Evolutionary conservation across 495 filamentous ascomycete species (phyloP).

Genomic region (Lasiosphaeria hispida): DNA sequence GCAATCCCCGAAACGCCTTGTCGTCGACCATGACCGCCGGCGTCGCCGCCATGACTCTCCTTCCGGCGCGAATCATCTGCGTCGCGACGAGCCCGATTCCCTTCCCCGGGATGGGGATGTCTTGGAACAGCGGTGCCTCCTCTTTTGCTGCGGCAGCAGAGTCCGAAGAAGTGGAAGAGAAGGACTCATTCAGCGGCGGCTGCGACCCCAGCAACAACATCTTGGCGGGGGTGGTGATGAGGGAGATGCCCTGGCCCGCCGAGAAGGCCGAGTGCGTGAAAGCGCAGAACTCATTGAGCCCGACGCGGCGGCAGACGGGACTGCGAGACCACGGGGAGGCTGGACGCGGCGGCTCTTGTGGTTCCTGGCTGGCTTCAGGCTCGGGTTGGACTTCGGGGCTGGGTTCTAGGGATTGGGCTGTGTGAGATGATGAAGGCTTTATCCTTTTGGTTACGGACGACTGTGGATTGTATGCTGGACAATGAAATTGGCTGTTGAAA

Average conservation of each 20-base stretch:
- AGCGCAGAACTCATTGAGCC: conserved; percentile 26
- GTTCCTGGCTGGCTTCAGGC: too few species aligned
- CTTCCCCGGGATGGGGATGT: conserved; percentile 28
- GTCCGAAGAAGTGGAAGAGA: background rate
- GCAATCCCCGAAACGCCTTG: conserved; percentile 23
- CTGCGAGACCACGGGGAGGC: conserved; percentile 11
- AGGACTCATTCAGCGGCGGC: conserved; percentile 1
- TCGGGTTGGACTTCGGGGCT: background rate
- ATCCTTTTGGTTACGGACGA: background rate
- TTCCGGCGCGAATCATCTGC: conserved; percentile 23
- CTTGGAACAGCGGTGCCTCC: conserved; percentile 14
- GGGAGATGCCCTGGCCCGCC: conserved; percentile 29
- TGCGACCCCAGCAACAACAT: conserved; percentile 18
- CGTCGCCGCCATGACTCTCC: conserved; percentile 31
- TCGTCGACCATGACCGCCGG: conserved; percentile 36
- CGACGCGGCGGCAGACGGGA: conserved; percentile 18
- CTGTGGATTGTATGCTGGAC: background rate
- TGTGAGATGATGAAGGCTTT: background rate
- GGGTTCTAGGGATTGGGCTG: background rate
- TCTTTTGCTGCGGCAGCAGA: background rate
- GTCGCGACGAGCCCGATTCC: conserved; percentile 34
- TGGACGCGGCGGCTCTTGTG: background rate
- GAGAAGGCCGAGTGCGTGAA: conserved; percentile 29
- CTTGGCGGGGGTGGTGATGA: conserved; percentile 30
- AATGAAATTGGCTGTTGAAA: background rate